Percentiles rank a stretch among this genome's conserved stretches.
Conservation (phyloP, 1,139 yeast species). For the Pichia norvegensis region DNA sequence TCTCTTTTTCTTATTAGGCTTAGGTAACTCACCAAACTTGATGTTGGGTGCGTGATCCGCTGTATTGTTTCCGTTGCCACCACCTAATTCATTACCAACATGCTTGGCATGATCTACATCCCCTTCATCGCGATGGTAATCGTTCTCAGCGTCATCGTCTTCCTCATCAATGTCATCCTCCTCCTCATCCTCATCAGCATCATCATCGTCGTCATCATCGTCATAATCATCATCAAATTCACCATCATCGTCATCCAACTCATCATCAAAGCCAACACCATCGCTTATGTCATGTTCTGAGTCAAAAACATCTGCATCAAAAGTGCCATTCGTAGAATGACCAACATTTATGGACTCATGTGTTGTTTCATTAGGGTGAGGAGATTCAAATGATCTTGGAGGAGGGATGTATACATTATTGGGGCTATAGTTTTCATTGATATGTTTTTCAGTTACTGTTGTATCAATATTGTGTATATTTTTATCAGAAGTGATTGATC, state of each 20-base stretch:
- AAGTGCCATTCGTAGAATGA: neutral
- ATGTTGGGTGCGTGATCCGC: constrained; percentile 23
- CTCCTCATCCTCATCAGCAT: neutral
- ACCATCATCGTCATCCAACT: constrained; percentile 1
- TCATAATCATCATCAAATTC: constrained; percentile 1
- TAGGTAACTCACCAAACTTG: constrained; percentile 37
- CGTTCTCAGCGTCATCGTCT: neutral
- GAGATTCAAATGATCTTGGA: neutral
- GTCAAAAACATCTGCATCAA: neutral
- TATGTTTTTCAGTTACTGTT: neutral
- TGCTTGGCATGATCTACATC: neutral
- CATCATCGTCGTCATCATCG: neutral
- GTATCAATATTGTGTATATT: too few species aligned
- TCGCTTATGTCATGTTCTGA: constrained; percentile 1
- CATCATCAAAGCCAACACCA: neutral
- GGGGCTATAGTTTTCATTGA: neutral
- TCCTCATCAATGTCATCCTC: neutral
- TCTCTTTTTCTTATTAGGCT: constrained; percentile 33
- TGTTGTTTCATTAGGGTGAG: neutral
- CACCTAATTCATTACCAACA: neutral
- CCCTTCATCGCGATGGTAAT: neutral
- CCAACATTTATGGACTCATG: neutral
- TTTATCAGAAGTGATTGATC: neutral
- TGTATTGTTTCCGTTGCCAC: neutral
- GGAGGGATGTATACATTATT: neutral